Conservation (phyloP, 148 eudicot genomes). For the Oxyria digyna region DNA sequence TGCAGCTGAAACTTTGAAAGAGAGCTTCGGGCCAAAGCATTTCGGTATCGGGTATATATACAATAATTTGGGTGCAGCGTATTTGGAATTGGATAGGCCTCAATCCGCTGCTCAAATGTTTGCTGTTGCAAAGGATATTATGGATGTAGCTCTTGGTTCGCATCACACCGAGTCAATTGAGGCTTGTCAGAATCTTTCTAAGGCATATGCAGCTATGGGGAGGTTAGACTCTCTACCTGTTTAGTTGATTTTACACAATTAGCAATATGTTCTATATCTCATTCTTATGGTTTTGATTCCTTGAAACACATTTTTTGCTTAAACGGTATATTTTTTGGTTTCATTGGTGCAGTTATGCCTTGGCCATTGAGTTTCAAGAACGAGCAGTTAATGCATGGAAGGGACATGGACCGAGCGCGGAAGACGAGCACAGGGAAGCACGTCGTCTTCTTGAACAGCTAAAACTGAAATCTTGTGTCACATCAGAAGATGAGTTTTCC, state of each 20-base stretch:
- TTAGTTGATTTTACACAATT: neutral
- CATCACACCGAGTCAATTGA: conserved; percentile 74
- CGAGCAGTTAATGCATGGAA: conserved; percentile 63
- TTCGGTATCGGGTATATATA: conserved; percentile 78
- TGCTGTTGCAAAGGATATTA: conserved; percentile 82
- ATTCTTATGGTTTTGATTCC: neutral
- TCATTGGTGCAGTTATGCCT: conserved; percentile 40
- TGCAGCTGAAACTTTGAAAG: conserved; percentile 73
- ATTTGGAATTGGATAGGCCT: conserved; percentile 85
- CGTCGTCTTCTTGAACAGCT: conserved; percentile 45
- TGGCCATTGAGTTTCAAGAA: conserved; percentile 79
- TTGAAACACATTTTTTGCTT: neutral
- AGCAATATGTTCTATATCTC: neutral
- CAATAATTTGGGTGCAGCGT: conserved; percentile 91
- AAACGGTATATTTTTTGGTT: neutral
- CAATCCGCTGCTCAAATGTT: conserved; percentile 92
- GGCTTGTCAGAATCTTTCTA: conserved; percentile 82
- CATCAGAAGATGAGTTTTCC: conserved; percentile 16
- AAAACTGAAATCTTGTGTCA: conserved; percentile 35
- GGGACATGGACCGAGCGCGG: conserved; percentile 57
- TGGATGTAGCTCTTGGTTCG: conserved; percentile 92
- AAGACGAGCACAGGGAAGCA: conserved; percentile 69
- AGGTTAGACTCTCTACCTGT: conserved; percentile 38
- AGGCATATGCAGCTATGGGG: conserved; percentile 86
- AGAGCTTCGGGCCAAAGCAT: conserved; percentile 78